phyloP scores from a whole-genome alignment of 2,329 filamentous ascomycete genomes.

The Ceratocystis destructans region DNA sequence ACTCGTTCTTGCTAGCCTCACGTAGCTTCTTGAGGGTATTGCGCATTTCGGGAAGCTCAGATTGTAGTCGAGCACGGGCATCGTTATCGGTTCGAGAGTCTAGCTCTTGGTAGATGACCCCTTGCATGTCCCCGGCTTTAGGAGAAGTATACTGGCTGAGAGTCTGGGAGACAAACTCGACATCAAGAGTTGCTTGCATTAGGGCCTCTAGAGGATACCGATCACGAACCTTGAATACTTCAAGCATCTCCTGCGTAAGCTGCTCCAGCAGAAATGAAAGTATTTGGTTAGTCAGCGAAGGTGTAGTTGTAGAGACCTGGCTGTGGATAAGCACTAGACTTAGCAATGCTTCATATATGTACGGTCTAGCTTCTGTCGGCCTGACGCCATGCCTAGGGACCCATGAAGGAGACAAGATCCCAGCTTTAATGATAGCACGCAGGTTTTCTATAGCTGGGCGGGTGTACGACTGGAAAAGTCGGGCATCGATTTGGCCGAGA shows the following conservation, averaged over 20 bases:
- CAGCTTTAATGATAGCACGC: conserved; percentile 54
- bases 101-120: conserved; percentile 80
- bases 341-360: conserved; percentile 79
- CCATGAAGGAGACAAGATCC: conserved; percentile 61
- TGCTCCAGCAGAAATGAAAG: conserved; percentile 79
- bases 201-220: conserved; percentile 66
- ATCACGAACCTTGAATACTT: conserved; percentile 55
- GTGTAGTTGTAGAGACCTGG: conserved; percentile 67
- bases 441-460: conserved; percentile 58
- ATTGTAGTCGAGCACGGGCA: conserved; percentile 64
- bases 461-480: conserved; percentile 87
- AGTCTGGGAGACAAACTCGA: conserved; percentile 93
- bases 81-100: conserved; percentile 82
- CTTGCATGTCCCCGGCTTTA: conserved; percentile 65
- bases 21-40: conserved; percentile 70
- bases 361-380: conserved; percentile 67
- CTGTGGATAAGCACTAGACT: conserved; percentile 82
- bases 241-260: conserved; percentile 63
- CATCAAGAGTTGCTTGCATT: conserved; percentile 94
- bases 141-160: conserved; percentile 81
- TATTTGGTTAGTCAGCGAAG: conserved; percentile 64
- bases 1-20: conserved; percentile 71
- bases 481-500: conserved; percentile 74
- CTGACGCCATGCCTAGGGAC: conserved; percentile 41
- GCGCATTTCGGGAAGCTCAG: conserved; percentile 80